These are phyloP conservation scores for Fonsecaea pedrosoi DNA, from an alignment of 2,329 filamentous ascomycete species.

Conservation along the genomic window DNA sequence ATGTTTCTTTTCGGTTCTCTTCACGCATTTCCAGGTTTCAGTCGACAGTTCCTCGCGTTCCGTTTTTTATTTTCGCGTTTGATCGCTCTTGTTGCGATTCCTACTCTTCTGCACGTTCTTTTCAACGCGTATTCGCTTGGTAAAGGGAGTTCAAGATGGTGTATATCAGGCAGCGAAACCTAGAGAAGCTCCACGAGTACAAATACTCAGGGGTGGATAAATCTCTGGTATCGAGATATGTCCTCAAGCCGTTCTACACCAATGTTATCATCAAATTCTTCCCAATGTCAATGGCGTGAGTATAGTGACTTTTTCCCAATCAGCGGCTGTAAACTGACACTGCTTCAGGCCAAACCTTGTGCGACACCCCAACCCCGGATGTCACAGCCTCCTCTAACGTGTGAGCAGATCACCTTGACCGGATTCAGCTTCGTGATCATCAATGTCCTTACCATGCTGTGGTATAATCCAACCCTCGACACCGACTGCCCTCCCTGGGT, in stretches of 20 bases:
- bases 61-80: background rate
- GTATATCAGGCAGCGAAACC: constrained; percentile 90
- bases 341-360: constrained; percentile 62
- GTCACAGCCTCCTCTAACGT: background rate
- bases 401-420: constrained; percentile 75
- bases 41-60: constrained; percentile 6
- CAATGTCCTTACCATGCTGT: constrained; percentile 90
- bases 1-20: background rate
- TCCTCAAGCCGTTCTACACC: constrained; percentile 97
- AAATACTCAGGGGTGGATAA: constrained; percentile 93
- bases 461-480: constrained; percentile 94
- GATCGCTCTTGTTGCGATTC: background rate
- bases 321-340: constrained; percentile 21
- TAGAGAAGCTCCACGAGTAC: constrained; percentile 89
- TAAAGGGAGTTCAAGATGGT: constrained; percentile 66
- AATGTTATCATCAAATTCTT: constrained; percentile 93
- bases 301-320: constrained; percentile 39
- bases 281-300: constrained; percentile 89
- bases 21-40: background rate
- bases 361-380: constrained; percentile 21
- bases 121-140: background rate
- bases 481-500: constrained; percentile 95
- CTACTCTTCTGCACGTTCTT: constrained; percentile 1
- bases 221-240: constrained; percentile 86
- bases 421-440: constrained; percentile 88